Conservation (phyloP, 768 basidiomycete genomes). For the Auricularia heimuer region DNA sequence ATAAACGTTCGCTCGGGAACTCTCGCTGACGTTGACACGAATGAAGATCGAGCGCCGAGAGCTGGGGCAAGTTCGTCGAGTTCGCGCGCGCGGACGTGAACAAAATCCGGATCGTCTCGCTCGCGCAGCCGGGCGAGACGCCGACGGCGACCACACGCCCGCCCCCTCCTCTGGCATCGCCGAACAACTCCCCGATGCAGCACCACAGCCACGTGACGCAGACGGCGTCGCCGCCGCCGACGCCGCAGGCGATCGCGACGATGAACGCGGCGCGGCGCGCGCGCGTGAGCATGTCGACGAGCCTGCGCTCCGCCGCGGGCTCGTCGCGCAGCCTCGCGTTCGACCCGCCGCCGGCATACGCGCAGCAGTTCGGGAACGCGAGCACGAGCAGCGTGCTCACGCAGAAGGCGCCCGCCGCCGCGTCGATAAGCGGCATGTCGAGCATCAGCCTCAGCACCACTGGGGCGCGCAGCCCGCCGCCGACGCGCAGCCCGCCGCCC, state of each 20-base stretch:
- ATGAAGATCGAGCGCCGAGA: neutral
- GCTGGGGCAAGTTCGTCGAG: neutral
- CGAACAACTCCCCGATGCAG: neutral
- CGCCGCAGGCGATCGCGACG: neutral
- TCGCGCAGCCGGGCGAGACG: neutral
- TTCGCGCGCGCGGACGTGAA: slow-evolving; percentile 1
- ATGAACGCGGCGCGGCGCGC: neutral
- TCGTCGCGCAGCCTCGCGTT: neutral
- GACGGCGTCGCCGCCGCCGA: neutral
- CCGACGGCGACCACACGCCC: neutral
- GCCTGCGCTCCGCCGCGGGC: neutral
- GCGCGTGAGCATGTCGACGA: neutral
- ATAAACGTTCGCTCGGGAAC: neutral
- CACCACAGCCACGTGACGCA: neutral
- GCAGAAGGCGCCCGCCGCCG: neutral
- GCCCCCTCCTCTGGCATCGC: neutral
- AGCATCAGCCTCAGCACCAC: no score
- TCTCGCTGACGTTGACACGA: neutral
- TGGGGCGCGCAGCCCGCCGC: neutral
- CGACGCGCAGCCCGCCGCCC: neutral
- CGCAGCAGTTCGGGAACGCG: neutral
- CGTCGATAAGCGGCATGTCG: neutral
- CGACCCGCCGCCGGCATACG: neutral
- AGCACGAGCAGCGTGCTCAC: neutral
- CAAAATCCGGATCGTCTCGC: neutral